These are phyloP conservation scores for Kodamaea kaohsiungensis DNA, from an alignment of 805 yeast genomes.

Conservation along the genomic window DNA sequence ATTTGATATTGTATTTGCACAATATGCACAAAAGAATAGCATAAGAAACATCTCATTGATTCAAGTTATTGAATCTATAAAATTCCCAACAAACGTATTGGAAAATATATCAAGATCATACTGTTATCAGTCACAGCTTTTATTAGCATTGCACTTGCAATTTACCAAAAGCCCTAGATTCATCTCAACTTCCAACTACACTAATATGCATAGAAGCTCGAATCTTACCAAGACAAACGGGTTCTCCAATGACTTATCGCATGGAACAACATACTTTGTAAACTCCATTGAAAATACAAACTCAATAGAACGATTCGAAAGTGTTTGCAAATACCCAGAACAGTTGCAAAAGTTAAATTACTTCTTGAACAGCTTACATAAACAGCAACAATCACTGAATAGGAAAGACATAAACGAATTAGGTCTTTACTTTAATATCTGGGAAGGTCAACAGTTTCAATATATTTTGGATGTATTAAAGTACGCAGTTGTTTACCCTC, in stretches of 20 bases:
- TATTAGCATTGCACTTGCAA: slow-evolving; percentile 30
- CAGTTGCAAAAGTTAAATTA: slow-evolving; percentile 16
- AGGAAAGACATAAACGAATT: slow-evolving; percentile 26
- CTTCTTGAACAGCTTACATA: slow-evolving; percentile 18
- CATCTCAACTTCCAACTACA: slow-evolving; percentile 23
- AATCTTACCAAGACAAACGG: slow-evolving; percentile 2
- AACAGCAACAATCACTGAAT: slow-evolving; percentile 11
- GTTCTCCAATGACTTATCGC: slow-evolving; percentile 29
- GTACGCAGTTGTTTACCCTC: slow-evolving; percentile 34
- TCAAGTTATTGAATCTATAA: slow-evolving; percentile 16
- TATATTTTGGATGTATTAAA: slow-evolving; percentile 30
- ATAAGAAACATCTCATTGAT: slow-evolving; percentile 17
- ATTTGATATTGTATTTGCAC: slow-evolving; percentile 25
- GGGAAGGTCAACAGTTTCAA: slow-evolving; percentile 31
- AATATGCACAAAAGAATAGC: slow-evolving; percentile 16
- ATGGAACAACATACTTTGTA: slow-evolving; percentile 23
- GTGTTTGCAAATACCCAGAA: slow-evolving; percentile 8
- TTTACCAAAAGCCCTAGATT: slow-evolving; percentile 27
- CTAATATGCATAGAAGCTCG: background rate
- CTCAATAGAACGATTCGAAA: slow-evolving; percentile 14
- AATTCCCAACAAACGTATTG: slow-evolving; percentile 14
- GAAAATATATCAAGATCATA: slow-evolving; percentile 17
- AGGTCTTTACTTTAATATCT: slow-evolving; percentile 26
- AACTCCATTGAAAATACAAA: slow-evolving; percentile 21
- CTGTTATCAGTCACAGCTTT: slow-evolving; percentile 29